phyloP scores from a whole-genome alignment of 2,329 filamentous ascomycete genomes.

The Aquanectria penicillioides region DNA sequence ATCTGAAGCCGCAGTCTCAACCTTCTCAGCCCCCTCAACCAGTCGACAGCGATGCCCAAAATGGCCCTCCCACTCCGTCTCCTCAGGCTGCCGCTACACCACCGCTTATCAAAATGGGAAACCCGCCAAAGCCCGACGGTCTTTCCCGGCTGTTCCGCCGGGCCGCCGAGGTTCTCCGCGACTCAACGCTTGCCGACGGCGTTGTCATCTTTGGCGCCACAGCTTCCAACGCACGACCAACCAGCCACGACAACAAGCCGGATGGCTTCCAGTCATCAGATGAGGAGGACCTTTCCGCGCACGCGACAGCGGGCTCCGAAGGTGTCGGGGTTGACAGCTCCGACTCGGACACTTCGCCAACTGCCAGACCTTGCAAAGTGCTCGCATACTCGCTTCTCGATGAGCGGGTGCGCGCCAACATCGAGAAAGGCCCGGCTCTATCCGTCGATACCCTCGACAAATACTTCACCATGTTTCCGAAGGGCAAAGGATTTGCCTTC shows the following conservation, averaged over 20 bases:
- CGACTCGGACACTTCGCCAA: conserved; percentile 41
- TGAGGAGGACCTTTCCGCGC: conserved; percentile 30
- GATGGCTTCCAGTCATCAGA: conserved; percentile 17
- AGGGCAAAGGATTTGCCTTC: conserved; percentile 44
- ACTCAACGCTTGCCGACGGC: conserved; percentile 44
- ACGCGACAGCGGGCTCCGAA: conserved; percentile 32
- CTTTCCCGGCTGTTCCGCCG: conserved; percentile 40
- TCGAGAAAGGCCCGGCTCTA: conserved; percentile 42
- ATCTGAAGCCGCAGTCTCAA: conserved; percentile 13
- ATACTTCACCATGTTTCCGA: conserved; percentile 44
- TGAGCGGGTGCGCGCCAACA: conserved; percentile 33
- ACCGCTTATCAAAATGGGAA: neutral
- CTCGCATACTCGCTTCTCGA: conserved; percentile 43
- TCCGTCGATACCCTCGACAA: conserved; percentile 43
- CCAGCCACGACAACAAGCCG: conserved; percentile 4
- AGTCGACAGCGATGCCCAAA: conserved; percentile 9
- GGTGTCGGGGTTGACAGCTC: conserved; percentile 40
- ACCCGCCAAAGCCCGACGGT: conserved; percentile 29
- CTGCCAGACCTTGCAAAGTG: conserved; percentile 41
- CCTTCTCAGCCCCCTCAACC: conserved; percentile 19
- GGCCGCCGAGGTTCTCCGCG: conserved; percentile 43
- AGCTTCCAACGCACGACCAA: conserved; percentile 28
- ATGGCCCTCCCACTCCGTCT: neutral
- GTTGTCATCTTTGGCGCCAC: conserved; percentile 45
- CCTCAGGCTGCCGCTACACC: neutral